Evolutionary conservation across 768 basidiomycete genomes (phyloP).

Genomic region (Obba rivulosa): DNA sequence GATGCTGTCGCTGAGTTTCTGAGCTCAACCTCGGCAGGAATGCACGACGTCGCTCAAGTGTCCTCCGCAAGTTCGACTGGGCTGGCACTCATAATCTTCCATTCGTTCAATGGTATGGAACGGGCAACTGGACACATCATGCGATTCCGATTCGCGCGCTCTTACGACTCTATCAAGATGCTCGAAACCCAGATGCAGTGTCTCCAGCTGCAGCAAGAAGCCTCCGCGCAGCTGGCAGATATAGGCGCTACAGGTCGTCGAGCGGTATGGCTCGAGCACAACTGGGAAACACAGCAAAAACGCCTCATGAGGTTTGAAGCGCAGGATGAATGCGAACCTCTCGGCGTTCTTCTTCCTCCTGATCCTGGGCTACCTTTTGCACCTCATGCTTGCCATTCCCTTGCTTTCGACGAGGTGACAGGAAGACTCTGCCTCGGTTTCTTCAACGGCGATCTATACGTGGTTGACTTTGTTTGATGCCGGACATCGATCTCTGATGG

Average conservation of each 20-base stretch:
- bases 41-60: conserved; percentile 15
- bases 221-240: conserved; percentile 21
- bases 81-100: conserved; percentile 16
- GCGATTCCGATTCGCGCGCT: conserved; percentile 9
- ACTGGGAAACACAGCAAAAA: conserved; percentile 43
- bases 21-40: conserved; percentile 11
- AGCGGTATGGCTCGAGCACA: conserved; percentile 49
- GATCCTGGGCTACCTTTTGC: conserved; percentile 49
- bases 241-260: conserved; percentile 36
- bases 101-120: conserved; percentile 8
- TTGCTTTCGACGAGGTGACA: conserved; percentile 53
- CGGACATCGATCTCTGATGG: no score
- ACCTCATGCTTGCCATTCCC: conserved; percentile 36
- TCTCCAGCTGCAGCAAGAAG: conserved; percentile 16
- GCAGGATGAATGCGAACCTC: conserved; percentile 5
- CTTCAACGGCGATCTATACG: conserved; percentile 48
- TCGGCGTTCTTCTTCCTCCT: conserved; percentile 38
- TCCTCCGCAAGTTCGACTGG: conserved; percentile 12
- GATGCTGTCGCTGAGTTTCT: conserved; percentile 12
- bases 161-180: background rate
- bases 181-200: conserved; percentile 6
- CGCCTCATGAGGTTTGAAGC: conserved; percentile 46
- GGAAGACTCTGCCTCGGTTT: conserved; percentile 48
- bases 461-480: conserved; percentile 32
- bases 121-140: conserved; percentile 13